A percentile compares a stretch with the other conserved stretches of the same genome.
phyloP scores from a whole-genome alignment of 2,329 filamentous ascomycete species.

The Ambrosiella beaveri region DNA sequence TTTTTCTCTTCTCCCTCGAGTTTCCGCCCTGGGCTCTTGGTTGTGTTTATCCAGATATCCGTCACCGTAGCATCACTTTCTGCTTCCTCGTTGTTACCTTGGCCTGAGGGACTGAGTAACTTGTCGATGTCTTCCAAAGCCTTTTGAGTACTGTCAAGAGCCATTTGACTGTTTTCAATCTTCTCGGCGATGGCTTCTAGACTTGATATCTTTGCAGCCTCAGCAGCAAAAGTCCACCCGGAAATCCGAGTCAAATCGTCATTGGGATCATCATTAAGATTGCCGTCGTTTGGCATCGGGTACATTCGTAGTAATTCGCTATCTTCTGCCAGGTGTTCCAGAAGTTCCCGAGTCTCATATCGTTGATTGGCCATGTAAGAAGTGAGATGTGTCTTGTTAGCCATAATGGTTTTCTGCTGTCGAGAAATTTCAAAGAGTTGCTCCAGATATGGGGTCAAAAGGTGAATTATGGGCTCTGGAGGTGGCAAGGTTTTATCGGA shows the following conservation, averaged over 20 bases:
- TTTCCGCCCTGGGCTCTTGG: slow-evolving; percentile 15
- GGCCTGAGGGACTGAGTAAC: slow-evolving; percentile 26
- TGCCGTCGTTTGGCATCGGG: slow-evolving; percentile 29
- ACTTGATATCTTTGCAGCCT: slow-evolving; percentile 41
- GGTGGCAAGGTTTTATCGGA: slow-evolving; percentile 12
- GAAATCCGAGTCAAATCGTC: slow-evolving; percentile 25
- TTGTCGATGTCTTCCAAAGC: slow-evolving; percentile 31
- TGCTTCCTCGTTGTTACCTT: not conserved
- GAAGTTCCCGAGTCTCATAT: slow-evolving; percentile 30
- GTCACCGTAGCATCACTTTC: slow-evolving; percentile 4
- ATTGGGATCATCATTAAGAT: slow-evolving; percentile 22
- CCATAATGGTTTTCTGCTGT: slow-evolving; percentile 38
- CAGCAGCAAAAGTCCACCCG: slow-evolving; percentile 43
- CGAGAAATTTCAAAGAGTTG: slow-evolving; percentile 33
- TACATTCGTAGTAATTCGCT: slow-evolving; percentile 42
- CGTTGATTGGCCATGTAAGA: slow-evolving; percentile 31
- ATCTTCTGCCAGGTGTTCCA: slow-evolving; percentile 41
- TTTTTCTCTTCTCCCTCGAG: slow-evolving; percentile 4
- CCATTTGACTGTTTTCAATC: slow-evolving; percentile 39
- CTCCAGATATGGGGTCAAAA: slow-evolving; percentile 40
- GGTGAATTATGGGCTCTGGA: slow-evolving; percentile 20
- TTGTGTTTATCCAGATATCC: slow-evolving; percentile 13
- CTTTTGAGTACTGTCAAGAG: slow-evolving; percentile 34
- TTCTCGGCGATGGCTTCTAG: slow-evolving; percentile 41
- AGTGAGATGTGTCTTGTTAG: slow-evolving; percentile 41